Percentiles rank a stretch among this genome's conserved stretches.
Conservation (phyloP, 352 stramenopile genomes). For the Phytophthora parvispora region DNA sequence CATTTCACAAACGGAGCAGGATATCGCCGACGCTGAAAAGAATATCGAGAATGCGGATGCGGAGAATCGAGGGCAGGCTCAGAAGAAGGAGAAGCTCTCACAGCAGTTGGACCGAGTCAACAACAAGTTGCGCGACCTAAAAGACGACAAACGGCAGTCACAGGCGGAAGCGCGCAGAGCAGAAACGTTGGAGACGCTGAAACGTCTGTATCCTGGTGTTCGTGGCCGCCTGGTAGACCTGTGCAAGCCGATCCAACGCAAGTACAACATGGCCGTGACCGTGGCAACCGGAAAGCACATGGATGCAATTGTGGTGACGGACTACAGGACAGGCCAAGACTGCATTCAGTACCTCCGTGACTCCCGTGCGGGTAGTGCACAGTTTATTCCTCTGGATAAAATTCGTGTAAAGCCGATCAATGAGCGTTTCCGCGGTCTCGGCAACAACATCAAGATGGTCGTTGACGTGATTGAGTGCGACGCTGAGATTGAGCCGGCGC, state of each 20-base stretch:
- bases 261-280: slow-evolving; percentile 98
- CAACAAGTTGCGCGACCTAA: slow-evolving; percentile 92
- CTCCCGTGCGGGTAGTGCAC: slow-evolving; percentile 94
- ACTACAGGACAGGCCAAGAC: slow-evolving; percentile 87
- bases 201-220: slow-evolving; percentile 93
- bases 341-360: slow-evolving; percentile 97
- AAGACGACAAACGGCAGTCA: slow-evolving; percentile 93
- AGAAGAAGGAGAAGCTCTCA: slow-evolving; percentile 72
- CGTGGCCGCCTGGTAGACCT: slow-evolving; percentile 97
- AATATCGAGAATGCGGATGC: slow-evolving; percentile 66
- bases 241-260: slow-evolving; percentile 96
- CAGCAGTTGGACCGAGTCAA: slow-evolving; percentile 81
- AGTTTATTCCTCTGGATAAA: slow-evolving; percentile 98
- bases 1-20: slow-evolving; percentile 65
- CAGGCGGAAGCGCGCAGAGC: slow-evolving; percentile 90
- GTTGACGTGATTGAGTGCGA: slow-evolving; percentile 98
- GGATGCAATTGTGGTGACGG: slow-evolving; percentile 90
- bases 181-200: slow-evolving; percentile 87
- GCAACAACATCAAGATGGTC: slow-evolving; percentile 94
- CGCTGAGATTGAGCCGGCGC: slow-evolving; percentile 91
- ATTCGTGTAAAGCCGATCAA: slow-evolving; percentile 93
- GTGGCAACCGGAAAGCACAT: slow-evolving; percentile 99
- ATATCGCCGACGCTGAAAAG: slow-evolving; percentile 63
- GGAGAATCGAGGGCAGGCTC: slow-evolving; percentile 67
- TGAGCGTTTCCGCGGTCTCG: slow-evolving; percentile 95